Conservation (phyloP, 2,329 filamentous ascomycete genomes). For the Penicillium sp. region DNA sequence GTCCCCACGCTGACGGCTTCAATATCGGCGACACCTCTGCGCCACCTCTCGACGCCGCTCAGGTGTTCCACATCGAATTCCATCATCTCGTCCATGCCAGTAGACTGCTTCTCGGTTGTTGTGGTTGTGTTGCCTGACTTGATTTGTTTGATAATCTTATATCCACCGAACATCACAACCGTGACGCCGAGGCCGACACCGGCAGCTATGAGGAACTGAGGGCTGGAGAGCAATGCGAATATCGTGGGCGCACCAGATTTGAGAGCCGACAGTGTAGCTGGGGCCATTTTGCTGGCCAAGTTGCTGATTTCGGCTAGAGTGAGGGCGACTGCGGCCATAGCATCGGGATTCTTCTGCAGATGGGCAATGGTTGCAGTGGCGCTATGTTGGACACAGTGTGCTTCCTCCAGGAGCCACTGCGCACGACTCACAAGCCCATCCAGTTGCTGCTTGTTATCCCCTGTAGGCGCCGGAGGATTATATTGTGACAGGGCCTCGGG, state of each 20-base stretch:
- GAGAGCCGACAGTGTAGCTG: slow-evolving; percentile 73
- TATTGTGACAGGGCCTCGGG: slow-evolving; percentile 60
- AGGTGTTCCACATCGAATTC: slow-evolving; percentile 56
- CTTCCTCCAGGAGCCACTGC: slow-evolving; percentile 80
- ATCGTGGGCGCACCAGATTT: slow-evolving; percentile 84
- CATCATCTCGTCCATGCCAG: slow-evolving; percentile 59
- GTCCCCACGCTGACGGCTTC: slow-evolving; percentile 60
- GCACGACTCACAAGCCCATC: slow-evolving; percentile 73
- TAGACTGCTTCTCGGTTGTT: slow-evolving; percentile 30
- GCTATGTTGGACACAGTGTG: slow-evolving; percentile 84
- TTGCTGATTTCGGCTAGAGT: slow-evolving; percentile 90
- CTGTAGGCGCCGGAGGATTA: slow-evolving; percentile 44
- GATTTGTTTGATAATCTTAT: slow-evolving; percentile 95
- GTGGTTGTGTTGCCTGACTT: slow-evolving; percentile 38
- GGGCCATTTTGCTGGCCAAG: slow-evolving; percentile 80
- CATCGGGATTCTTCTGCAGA: slow-evolving; percentile 81
- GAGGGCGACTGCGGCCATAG: slow-evolving; percentile 89
- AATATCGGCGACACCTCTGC: slow-evolving; percentile 65
- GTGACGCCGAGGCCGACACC: slow-evolving; percentile 91
- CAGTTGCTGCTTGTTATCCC: slow-evolving; percentile 60
- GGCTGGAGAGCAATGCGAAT: slow-evolving; percentile 82
- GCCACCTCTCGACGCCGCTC: slow-evolving; percentile 65
- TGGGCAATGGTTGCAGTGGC: slow-evolving; percentile 81
- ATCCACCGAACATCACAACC: slow-evolving; percentile 92
- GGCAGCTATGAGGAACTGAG: slow-evolving; percentile 92